Evolutionary conservation across 2,329 filamentous ascomycete species (phyloP), one percentile per base, ranked within the genome.

Genomic region (Penicillium sp.): DNA sequence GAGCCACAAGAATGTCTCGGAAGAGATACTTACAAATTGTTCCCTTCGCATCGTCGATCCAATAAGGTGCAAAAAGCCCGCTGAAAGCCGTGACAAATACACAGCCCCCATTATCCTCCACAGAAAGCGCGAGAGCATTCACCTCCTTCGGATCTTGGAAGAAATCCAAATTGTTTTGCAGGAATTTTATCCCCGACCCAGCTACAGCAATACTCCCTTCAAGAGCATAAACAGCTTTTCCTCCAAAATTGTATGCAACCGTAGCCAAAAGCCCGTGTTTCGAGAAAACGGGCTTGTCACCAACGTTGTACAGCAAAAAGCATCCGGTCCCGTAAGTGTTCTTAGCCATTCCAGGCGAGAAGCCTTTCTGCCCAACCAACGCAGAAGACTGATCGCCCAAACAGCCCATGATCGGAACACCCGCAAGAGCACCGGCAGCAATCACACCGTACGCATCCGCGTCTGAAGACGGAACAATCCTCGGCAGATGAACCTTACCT

Each of bases 301-400:
- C 92, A 33, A 96, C 90, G 68, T 96, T 96, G 78, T 95, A 96
- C 4, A 96, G 83, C 63, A 96, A 79, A 80, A 96, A 96, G 72
- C 91, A 95, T 43, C 92, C 92, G 0, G 92, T 96, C 39, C 92
- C 92, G 72, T 96, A 96, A 0, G 91, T 96, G 75, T 95, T 96
- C 81, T 96, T 96, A 26, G 91, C 92, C 71, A 88, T 85, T 45
- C 92, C 92, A 1, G 91, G 88, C 7, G 82, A 84, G 77, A 96
- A 96, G 4, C 89, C 92, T 71, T 90, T 89, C 72, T 95, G 91
- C 33, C 92, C 92, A 26, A 96, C 91, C 35, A 96, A 80, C 11
- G 92, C 91, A 54, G 91, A 88, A 44, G 91, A 93, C 75, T 96
- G 92, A 70, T 96, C 92, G 51, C 92, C 92, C 9, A 96, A 77